Evolutionary conservation across 75 land plant genomes (phyloP).

Genomic region (Pseudotsuga menziesii): DNA sequence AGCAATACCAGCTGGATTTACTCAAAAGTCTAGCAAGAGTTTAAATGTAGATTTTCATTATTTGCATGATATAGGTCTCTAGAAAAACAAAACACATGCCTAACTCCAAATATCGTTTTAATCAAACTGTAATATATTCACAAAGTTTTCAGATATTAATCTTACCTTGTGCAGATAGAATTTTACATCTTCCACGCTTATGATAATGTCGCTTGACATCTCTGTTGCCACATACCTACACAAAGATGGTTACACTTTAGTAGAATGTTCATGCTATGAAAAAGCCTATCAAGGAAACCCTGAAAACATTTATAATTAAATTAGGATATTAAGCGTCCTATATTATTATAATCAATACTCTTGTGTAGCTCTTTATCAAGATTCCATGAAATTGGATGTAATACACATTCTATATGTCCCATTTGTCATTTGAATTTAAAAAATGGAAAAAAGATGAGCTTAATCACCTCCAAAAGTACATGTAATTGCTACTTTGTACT

Average conservation of each 20-base stretch:
- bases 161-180: conserved; percentile 60
- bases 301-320: background rate
- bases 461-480: background rate
- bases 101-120: background rate
- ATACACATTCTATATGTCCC: background rate
- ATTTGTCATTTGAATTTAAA: background rate
- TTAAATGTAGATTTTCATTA: background rate
- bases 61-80: conserved; percentile 2
- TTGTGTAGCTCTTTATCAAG: too few species aligned
- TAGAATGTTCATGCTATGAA: background rate
- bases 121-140: background rate
- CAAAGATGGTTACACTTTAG: background rate
- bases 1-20: too few species aligned
- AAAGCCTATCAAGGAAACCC: background rate
- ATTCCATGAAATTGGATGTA: background rate
- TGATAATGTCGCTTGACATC: conserved; percentile 42
- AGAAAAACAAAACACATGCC: background rate
- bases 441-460: background rate
- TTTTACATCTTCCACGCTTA: conserved; percentile 35
- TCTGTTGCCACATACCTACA: conserved; percentile 48
- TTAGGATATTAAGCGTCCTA: background rate
- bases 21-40: background rate
- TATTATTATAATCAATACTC: background rate
- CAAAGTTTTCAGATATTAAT: background rate
- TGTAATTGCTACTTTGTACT: background rate